Evolutionary conservation across 2,329 filamentous ascomycete genomes (phyloP).

Genomic region (Phyllosticta citrichinensis): DNA sequence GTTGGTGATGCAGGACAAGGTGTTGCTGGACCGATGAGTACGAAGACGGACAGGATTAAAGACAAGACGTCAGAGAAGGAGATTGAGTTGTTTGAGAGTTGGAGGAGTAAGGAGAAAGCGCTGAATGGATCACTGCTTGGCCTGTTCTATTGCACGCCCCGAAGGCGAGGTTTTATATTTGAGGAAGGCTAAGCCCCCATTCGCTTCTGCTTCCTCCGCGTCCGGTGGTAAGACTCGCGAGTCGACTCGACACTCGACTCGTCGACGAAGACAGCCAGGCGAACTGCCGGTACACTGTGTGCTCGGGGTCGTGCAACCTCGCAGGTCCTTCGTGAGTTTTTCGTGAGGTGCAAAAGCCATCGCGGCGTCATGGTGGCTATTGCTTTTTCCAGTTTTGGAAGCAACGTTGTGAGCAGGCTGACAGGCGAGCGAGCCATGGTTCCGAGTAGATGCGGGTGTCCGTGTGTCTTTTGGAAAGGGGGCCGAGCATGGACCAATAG

Average conservation of each 20-base stretch:
- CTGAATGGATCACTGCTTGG: neutral
- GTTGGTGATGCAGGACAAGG: neutral
- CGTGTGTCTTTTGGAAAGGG: neutral
- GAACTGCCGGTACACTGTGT: neutral
- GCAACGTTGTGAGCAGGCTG: neutral
- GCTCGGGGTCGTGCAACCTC: neutral
- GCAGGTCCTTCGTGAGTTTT: neutral
- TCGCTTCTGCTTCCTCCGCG: neutral
- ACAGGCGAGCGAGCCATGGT: neutral
- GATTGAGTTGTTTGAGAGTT: neutral
- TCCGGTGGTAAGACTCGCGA: neutral
- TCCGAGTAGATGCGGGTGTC: neutral
- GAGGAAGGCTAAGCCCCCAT: neutral
- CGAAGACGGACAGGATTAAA: neutral
- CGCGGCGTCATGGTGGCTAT: neutral
- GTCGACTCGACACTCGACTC: neutral
- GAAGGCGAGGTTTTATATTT: neutral
- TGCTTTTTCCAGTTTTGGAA: neutral
- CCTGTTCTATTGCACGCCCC: neutral
- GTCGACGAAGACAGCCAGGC: neutral
- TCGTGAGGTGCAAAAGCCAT: neutral
- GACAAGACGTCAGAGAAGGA: neutral
- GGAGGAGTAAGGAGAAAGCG: neutral
- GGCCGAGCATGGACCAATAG: neutral
- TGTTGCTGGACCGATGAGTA: neutral